Conservation (phyloP, 106 monocot genomes). For the Apostasia ramifera region DNA sequence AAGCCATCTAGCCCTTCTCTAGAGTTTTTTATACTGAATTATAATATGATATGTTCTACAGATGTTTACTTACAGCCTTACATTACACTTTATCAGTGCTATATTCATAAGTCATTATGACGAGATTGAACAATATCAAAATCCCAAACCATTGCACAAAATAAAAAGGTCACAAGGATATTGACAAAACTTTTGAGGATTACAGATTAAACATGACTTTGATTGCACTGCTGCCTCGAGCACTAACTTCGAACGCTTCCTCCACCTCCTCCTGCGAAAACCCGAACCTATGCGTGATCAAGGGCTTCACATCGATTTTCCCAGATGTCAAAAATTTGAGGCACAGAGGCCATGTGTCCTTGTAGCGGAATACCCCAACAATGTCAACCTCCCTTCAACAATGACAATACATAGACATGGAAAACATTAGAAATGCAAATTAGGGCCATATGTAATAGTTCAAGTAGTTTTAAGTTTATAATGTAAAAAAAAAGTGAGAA, state of each 20-base stretch:
- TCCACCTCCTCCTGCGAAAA: slow-evolving; percentile 95
- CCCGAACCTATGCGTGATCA: slow-evolving; percentile 91
- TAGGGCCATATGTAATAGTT: not conserved
- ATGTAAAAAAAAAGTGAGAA: no score
- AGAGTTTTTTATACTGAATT: not conserved
- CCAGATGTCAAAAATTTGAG: slow-evolving; percentile 65
- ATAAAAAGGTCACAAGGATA: not conserved
- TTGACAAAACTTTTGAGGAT: not conserved
- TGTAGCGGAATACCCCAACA: slow-evolving; percentile 84
- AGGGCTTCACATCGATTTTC: slow-evolving; percentile 90
- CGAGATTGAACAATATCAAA: not conserved
- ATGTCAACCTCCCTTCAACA: slow-evolving; percentile 80
- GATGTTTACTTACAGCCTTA: not conserved
- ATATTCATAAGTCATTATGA: not conserved
- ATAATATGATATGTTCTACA: not conserved
- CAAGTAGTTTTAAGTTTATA: no score
- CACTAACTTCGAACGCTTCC: slow-evolving; percentile 91
- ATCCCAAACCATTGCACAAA: not conserved
- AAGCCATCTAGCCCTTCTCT: not conserved
- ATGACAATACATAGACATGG: not conserved
- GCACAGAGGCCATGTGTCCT: slow-evolving; percentile 96
- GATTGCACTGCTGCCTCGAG: slow-evolving; percentile 69
- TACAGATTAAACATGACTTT: slow-evolving; percentile 96
- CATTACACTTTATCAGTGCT: not conserved
- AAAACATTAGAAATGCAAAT: not conserved